phyloP scores from a whole-genome alignment of 2,329 filamentous ascomycete genomes.

The Thielaviopsis ethacetica region DNA sequence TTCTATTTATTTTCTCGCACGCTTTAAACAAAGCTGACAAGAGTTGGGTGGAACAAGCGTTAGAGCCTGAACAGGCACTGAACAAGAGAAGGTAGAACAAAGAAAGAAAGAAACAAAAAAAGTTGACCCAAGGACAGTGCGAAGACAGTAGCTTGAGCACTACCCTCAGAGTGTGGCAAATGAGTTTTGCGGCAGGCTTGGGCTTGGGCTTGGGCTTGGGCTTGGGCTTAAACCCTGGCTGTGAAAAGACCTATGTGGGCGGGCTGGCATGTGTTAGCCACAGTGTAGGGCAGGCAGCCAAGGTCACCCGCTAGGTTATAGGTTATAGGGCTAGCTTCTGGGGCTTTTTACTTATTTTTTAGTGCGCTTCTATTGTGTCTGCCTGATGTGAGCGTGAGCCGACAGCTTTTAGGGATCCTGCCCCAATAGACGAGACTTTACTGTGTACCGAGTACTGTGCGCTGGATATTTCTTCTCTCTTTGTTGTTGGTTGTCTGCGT shows the following conservation, averaged over 20 bases:
- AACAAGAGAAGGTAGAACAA: background rate
- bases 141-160: background rate
- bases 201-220: too few relatives aligned
- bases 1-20: too few relatives aligned
- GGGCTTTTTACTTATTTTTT: background rate
- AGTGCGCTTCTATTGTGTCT: background rate
- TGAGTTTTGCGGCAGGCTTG: too few relatives aligned
- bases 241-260: background rate
- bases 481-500: too few relatives aligned
- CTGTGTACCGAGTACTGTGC: too few relatives aligned
- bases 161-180: background rate
- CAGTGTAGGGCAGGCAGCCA: background rate
- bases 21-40: too few relatives aligned
- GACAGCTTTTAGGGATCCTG: too few relatives aligned
- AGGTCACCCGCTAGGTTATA: background rate
- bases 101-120: background rate
- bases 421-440: too few relatives aligned
- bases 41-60: too few relatives aligned
- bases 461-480: too few relatives aligned
- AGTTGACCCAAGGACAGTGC: background rate
- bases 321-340: background rate
- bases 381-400: too few relatives aligned
- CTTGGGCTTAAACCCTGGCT: background rate
- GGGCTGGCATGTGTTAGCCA: background rate
- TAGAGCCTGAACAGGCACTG: background rate